Percentiles rank a stretch among this genome's conserved stretches.
Conservation (phyloP, 23 red algal genomes). For the Agarophyton chilense region DNA sequence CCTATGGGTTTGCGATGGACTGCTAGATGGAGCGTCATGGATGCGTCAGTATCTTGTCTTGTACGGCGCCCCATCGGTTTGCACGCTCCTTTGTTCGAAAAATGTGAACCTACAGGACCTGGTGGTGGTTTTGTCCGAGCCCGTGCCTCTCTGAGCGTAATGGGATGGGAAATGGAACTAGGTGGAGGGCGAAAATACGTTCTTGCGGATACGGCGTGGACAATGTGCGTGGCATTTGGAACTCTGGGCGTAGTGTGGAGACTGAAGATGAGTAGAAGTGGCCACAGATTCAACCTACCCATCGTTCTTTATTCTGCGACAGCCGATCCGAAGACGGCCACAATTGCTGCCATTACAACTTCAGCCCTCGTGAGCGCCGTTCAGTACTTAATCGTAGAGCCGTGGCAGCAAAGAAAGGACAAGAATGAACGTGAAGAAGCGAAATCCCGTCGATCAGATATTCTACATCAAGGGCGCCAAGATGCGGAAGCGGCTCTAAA, state of each 20-base stretch:
- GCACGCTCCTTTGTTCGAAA: conserved; percentile 54
- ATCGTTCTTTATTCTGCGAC: conserved; percentile 46
- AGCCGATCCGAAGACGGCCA: conserved; percentile 51
- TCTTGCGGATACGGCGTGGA: conserved; percentile 46
- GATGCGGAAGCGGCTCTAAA: conserved; percentile 63
- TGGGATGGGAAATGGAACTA: conserved; percentile 72
- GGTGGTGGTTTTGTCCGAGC: conserved; percentile 37
- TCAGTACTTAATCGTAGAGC: conserved; percentile 58
- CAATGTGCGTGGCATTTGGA: conserved; percentile 45
- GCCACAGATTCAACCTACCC: conserved; percentile 55
- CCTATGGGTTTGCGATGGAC: conserved; percentile 55
- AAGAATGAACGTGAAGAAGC: conserved; percentile 40
- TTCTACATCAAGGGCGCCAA: conserved; percentile 42
- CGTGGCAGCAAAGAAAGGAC: conserved; percentile 46
- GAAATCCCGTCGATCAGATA: conserved; percentile 13
- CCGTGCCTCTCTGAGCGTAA: conserved; percentile 18
- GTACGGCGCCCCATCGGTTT: conserved; percentile 55
- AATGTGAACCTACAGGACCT: conserved; percentile 49
- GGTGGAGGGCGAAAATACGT: conserved; percentile 48
- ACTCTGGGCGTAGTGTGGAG: conserved; percentile 57
- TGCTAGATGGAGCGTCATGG: conserved; percentile 39
- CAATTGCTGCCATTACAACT: conserved; percentile 35
- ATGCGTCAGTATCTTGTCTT: conserved; percentile 24
- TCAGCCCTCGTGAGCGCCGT: conserved; percentile 33
- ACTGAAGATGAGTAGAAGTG: conserved; percentile 47